Percentiles rank a stretch among this genome's conserved stretches.
phyloP scores from a whole-genome alignment of 495 filamentous ascomycete species.

The Massariosphaeria phaeospora region DNA sequence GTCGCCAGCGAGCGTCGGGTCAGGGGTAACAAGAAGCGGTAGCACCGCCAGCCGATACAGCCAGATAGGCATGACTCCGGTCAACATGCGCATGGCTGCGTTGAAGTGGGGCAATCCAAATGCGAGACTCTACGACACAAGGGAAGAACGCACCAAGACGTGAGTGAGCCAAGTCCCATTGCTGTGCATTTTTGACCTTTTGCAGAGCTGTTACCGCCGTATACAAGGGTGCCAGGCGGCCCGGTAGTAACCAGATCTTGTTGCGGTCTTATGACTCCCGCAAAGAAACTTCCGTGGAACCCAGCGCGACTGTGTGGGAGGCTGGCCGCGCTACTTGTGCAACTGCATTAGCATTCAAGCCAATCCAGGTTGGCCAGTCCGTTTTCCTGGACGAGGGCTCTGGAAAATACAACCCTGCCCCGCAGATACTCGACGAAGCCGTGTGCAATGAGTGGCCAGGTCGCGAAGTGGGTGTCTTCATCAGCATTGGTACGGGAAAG shows the following conservation, averaged over 20 bases:
- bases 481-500: slow-evolving; percentile 90
- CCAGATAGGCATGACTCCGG: slow-evolving; percentile 37
- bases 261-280: slow-evolving; percentile 92
- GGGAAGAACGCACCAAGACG: slow-evolving; percentile 89
- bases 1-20: slow-evolving; percentile 20
- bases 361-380: slow-evolving; percentile 87
- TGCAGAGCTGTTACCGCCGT: slow-evolving; percentile 81
- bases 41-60: slow-evolving; percentile 62
- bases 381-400: slow-evolving; percentile 89
- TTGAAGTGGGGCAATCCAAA: slow-evolving; percentile 58
- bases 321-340: slow-evolving; percentile 92
- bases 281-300: slow-evolving; percentile 81
- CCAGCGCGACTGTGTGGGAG: slow-evolving; percentile 91
- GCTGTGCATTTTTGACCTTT: slow-evolving; percentile 33
- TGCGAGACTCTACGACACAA: slow-evolving; percentile 70
- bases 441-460: slow-evolving; percentile 91
- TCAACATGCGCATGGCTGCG: slow-evolving; percentile 31
- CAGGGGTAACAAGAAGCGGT: slow-evolving; percentile 32
- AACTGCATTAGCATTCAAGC: slow-evolving; percentile 90
- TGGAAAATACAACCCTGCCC: slow-evolving; percentile 87
- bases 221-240: slow-evolving; percentile 71
- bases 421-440: slow-evolving; percentile 82
- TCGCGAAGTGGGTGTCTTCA: slow-evolving; percentile 79
- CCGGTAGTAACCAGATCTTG: slow-evolving; percentile 58
- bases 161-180: slow-evolving; percentile 46